Evolutionary conservation across 495 filamentous ascomycete species (phyloP).

Genomic region (Xylaria acuta): DNA sequence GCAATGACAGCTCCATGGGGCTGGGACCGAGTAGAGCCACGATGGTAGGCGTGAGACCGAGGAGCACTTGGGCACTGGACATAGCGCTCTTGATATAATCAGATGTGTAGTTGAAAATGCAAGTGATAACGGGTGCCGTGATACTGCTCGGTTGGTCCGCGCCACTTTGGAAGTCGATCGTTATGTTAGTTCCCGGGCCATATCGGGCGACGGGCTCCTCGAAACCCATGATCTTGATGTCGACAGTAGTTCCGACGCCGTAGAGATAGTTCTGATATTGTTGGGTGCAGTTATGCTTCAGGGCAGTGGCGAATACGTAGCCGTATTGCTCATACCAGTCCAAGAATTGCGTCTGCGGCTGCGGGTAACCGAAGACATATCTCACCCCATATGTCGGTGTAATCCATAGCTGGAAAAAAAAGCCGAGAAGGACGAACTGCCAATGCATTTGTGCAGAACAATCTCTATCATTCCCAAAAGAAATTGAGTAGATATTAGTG

Average conservation of each 20-base stretch:
- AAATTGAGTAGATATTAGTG: not conserved
- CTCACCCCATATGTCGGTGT: not conserved
- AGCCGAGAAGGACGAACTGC: not conserved
- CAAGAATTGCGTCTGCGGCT: conserved; percentile 17
- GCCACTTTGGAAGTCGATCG: conserved; percentile 8
- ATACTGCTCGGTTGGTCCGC: conserved; percentile 11
- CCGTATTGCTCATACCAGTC: conserved; percentile 30
- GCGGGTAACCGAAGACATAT: not conserved
- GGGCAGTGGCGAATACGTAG: conserved; percentile 13
- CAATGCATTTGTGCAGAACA: not conserved
- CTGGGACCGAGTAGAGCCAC: conserved; percentile 34
- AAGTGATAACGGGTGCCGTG: conserved; percentile 30
- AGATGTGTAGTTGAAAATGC: conserved; percentile 30
- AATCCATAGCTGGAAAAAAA: not conserved
- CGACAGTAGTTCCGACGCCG: conserved; percentile 1
- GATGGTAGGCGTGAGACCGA: conserved; percentile 34
- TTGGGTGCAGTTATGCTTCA: conserved; percentile 21
- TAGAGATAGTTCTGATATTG: conserved; percentile 27
- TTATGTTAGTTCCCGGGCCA: conserved; percentile 5
- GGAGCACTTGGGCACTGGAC: conserved; percentile 33
- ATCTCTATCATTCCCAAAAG: not conserved
- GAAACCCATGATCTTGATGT: not conserved
- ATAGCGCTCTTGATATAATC: conserved; percentile 32
- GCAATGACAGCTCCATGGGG: conserved; percentile 29
- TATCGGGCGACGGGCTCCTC: not conserved